Conservation (phyloP, 2,329 filamentous ascomycete genomes). For the Phaeosphaeriaceae sp. region DNA sequence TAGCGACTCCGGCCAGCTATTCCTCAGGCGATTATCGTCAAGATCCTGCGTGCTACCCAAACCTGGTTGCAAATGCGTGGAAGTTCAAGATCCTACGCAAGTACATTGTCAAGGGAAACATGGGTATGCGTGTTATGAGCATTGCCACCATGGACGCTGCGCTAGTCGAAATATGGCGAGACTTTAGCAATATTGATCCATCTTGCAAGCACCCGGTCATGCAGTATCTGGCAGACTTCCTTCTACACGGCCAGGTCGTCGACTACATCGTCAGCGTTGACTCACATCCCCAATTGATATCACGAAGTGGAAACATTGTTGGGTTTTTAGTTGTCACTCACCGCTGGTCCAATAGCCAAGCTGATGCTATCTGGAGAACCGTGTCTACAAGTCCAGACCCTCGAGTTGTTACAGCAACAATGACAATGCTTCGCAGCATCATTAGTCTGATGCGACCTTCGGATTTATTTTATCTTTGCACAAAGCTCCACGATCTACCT, state of each 20-base stretch:
- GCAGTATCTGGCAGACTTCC: conserved; percentile 70
- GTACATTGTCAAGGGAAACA: conserved; percentile 81
- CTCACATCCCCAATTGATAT: conserved; percentile 89
- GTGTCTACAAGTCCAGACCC: conserved; percentile 83
- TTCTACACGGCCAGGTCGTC: conserved; percentile 74
- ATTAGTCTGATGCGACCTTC: conserved; percentile 51
- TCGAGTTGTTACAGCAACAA: conserved; percentile 79
- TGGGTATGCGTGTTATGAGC: conserved; percentile 85
- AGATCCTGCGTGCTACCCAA: conserved; percentile 48
- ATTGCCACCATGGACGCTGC: conserved; percentile 75
- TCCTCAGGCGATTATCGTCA: conserved; percentile 23
- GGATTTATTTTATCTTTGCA: conserved; percentile 66
- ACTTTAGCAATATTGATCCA: conserved; percentile 54
- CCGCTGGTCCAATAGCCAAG: conserved; percentile 73
- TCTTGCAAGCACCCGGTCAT: conserved; percentile 60
- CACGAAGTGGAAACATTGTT: conserved; percentile 80
- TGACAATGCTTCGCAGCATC: conserved; percentile 67
- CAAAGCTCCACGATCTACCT: conserved; percentile 65
- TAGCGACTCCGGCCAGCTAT: conserved; percentile 2
- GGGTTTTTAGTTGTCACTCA: conserved; percentile 84
- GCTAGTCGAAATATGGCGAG: conserved; percentile 66
- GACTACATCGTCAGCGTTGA: conserved; percentile 89
- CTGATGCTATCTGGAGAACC: conserved; percentile 83
- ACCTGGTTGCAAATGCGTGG: conserved; percentile 68
- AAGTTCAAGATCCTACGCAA: conserved; percentile 71